Evolutionary conservation across 352 stramenopile genomes (phyloP), one percentile per base, ranked within the genome.

Genomic region (Phytophthora syringae): DNA sequence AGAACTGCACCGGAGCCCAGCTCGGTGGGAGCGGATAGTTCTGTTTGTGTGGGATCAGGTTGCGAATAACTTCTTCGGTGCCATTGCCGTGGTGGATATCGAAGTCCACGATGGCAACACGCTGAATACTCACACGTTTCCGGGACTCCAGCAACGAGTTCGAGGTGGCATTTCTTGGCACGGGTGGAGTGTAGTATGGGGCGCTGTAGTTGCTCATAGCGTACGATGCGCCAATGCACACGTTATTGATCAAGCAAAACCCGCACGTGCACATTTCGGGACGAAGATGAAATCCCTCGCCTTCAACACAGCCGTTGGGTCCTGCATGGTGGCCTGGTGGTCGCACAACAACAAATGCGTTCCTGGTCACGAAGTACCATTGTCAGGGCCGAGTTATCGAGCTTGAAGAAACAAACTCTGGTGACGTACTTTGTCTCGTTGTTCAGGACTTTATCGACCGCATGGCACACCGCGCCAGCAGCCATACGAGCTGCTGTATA

Each of bases 81-180:
- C 77, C 82, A 27, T 90, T 86, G 20, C 79, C 80, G 27, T 90
- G 80, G 27, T 90, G 81, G 42, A 89, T 86, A 62, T 90, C 81
- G 57, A 89, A 90, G 54, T 90, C 81, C 11, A 89, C 70, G 42
- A 89, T 90, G 24, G 81, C 81, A 11, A 90, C 52, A 22, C 77
- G 72, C 18, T 86, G 52, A 13, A 88, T 64, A 16, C 45, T 70
- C 42, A 56, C 60, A 9, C 54, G 63, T 16, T 61, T 54, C 22
- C 47, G 58, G 3, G 59, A 43, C 5, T 62, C 55, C 9, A 50
- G n/a, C 21, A 55, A 32, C 0, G 59, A 45, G 27, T 51, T 20
- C 12, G 58, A 53, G 0, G 30, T 37, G 22, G 40, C 49, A 37
- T 20, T 40, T 21, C 21, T 39, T 18, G 22, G 15, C 6, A 28